Evolutionary conservation across 2,329 filamentous ascomycete genomes (phyloP), one percentile per base, ranked within the genome.

Genomic region (Penicillium rolfsii): DNA sequence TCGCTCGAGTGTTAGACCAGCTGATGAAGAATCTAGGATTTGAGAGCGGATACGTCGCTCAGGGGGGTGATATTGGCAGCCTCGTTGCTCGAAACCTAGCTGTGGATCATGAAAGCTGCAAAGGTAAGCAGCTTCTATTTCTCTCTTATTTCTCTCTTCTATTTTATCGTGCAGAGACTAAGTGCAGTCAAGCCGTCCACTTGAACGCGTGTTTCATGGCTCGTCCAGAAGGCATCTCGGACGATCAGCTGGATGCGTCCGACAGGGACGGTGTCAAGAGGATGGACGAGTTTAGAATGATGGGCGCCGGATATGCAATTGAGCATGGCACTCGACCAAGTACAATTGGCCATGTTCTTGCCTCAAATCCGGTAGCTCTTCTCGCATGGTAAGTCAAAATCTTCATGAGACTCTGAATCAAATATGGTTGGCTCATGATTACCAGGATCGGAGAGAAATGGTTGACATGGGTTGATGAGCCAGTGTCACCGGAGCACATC

Each of bases 361-460:
- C 73, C 1, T 63, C 69, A 2, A 76, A 63, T 28, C 74, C 74
- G 3, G 57, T 76, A 5, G 70, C 74, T 4, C 64, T 76, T 38
- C 59, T 76, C 11, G 68, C 74, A 56, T 76, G 74, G 72, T 74
- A 56, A 62, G 67, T 36, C 9, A 6, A 48, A 9, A 1, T 0
- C 3, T 30, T 28, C 5, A 4, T 48, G 5, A 16, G 1, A 46
- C 7, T 3, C 8, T 0, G 9, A 26, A 19, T 3, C 4, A 46
- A 30, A 9, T 3, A 11, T 5, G 8, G 24, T 50, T 36, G 19
- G 24, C 41, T 63, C 8, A 66, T 26, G 1, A 38, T 1, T 14
- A 6, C 1, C 53, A 82, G 80, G 75, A 61, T 76, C 55, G 76
- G 75, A 11, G 76, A 78, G 56, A 78, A 77, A 30, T 75, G 73